Percentiles rank a stretch among this genome's conserved stretches.
These are phyloP conservation scores for Gossypium davidsonii DNA, from an alignment of 441 rosid genomes.

Conservation along the genomic window DNA sequence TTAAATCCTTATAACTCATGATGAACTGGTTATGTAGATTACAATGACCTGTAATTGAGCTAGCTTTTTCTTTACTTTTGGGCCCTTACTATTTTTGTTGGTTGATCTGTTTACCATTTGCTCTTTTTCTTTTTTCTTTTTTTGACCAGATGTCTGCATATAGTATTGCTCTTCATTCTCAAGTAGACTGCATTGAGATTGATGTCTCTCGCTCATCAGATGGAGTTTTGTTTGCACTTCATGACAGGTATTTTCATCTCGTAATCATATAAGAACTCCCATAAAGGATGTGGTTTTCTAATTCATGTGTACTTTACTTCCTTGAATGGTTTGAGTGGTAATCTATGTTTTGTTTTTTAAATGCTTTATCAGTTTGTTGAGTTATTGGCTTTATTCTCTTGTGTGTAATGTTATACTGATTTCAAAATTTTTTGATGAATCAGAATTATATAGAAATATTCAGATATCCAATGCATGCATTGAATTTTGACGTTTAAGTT, in stretches of 20 bases:
- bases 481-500: slow-evolving; percentile 1
- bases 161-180: slow-evolving; percentile 52
- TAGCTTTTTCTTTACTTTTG: not conserved
- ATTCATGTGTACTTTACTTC: not conserved
- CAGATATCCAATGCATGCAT: not conserved
- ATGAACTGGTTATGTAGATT: not conserved
- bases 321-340: not conserved
- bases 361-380: not conserved
- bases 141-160: slow-evolving; percentile 70
- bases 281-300: not conserved
- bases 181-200: slow-evolving; percentile 87
- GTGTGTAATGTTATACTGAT: not conserved
- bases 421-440: not conserved
- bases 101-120: slow-evolving; percentile 4
- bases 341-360: not conserved
- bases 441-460: not conserved
- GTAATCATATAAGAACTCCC: not conserved
- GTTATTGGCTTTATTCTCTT: not conserved
- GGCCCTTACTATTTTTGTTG: not conserved
- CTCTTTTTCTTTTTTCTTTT: not conserved
- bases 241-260: slow-evolving; percentile 58
- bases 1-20: not conserved
- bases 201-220: slow-evolving; percentile 91
- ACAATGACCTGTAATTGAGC: not conserved
- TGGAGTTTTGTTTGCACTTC: slow-evolving; percentile 83